Percentiles rank a stretch among this genome's conserved stretches.
Conservation (phyloP, 1,284 basidiomycete species). For the Agaricales sp. region DNA sequence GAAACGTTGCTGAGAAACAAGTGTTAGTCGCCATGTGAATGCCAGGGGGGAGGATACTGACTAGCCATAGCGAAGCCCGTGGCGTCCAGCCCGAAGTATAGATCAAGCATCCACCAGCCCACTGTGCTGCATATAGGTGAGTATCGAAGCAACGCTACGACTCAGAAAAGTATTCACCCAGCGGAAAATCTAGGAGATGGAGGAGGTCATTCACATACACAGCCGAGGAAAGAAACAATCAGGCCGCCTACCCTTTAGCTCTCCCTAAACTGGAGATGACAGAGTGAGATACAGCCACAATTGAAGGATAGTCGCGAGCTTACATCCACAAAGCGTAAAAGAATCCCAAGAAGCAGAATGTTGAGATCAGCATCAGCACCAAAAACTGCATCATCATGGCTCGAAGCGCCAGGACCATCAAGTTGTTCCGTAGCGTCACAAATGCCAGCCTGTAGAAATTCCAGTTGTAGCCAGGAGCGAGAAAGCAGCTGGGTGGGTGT, state of each 20-base stretch:
- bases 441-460: slow-evolving; percentile 63
- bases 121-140: slow-evolving; percentile 41
- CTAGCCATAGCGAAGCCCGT: slow-evolving; percentile 72
- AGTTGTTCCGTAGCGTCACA: slow-evolving; percentile 79
- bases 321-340: slow-evolving; percentile 86
- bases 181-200: not conserved
- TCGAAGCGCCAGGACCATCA: slow-evolving; percentile 71
- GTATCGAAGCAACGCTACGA: no score
- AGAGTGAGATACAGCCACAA: slow-evolving; percentile 1
- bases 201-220: not conserved
- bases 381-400: slow-evolving; percentile 77
- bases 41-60: slow-evolving; percentile 28
- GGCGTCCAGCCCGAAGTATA: slow-evolving; percentile 87
- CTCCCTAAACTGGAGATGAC: not conserved
- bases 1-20: slow-evolving; percentile 49
- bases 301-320: slow-evolving; percentile 20
- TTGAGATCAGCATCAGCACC: slow-evolving; percentile 77
- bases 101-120: slow-evolving; percentile 84
- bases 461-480: slow-evolving; percentile 3
- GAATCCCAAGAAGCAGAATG: slow-evolving; percentile 86
- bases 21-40: slow-evolving; percentile 4
- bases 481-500: not conserved
- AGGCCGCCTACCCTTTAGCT: not conserved
- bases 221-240: not conserved
- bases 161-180: not conserved